A percentile compares a stretch with the other conserved stretches of the same genome.
Conservation (phyloP, 2,329 filamentous ascomycete genomes). For the Neocucurbitaria cava region DNA sequence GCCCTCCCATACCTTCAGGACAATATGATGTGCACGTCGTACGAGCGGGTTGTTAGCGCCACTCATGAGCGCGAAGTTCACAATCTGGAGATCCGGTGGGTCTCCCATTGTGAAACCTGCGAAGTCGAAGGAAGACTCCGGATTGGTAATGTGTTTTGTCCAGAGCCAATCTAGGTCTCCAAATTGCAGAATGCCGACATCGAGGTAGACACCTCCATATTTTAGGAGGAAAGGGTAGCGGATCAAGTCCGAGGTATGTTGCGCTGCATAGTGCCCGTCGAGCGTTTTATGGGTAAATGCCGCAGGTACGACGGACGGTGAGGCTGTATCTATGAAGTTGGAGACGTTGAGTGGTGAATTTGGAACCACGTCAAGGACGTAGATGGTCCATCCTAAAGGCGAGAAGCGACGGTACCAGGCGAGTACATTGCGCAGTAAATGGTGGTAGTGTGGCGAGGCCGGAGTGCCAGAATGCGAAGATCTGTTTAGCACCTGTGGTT, state of each 20-base stretch:
- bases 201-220: slow-evolving; percentile 66
- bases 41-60: slow-evolving; percentile 57
- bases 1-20: slow-evolving; percentile 61
- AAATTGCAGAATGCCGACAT: slow-evolving; percentile 64
- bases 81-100: slow-evolving; percentile 23
- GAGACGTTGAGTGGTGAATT: slow-evolving; percentile 58
- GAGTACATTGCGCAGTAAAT: slow-evolving; percentile 59
- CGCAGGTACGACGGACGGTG: slow-evolving; percentile 55
- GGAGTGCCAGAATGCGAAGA: slow-evolving; percentile 67
- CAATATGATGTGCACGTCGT: slow-evolving; percentile 55
- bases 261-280: slow-evolving; percentile 57
- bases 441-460: slow-evolving; percentile 59
- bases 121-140: slow-evolving; percentile 53
- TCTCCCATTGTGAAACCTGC: slow-evolving; percentile 33
- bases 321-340: slow-evolving; percentile 57
- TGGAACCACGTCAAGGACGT: slow-evolving; percentile 57
- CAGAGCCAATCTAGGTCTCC: slow-evolving; percentile 64
- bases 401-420: slow-evolving; percentile 63
- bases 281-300: slow-evolving; percentile 61
- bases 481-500: slow-evolving; percentile 57
- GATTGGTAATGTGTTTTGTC: slow-evolving; percentile 57
- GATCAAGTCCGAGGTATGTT: slow-evolving; percentile 66
- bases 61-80: slow-evolving; percentile 31
- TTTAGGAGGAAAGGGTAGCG: slow-evolving; percentile 63
- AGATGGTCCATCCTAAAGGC: slow-evolving; percentile 60